Conservation (phyloP, 192 early-diverging fungal genomes). For the Backusella luteola region DNA sequence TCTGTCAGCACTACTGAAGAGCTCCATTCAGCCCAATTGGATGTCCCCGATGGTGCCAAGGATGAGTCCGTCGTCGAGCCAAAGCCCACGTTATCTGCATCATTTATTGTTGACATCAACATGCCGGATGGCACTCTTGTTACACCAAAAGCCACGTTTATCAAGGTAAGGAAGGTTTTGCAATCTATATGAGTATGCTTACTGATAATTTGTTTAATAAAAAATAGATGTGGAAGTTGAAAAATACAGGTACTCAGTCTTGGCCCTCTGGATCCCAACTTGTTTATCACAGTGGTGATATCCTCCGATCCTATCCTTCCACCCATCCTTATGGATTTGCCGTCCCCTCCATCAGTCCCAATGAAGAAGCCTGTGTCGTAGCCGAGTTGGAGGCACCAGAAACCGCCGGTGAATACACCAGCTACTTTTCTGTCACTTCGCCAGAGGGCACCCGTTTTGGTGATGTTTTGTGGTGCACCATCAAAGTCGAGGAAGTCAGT, state of each 20-base stretch:
- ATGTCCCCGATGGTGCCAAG: neutral
- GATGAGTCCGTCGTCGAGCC: neutral
- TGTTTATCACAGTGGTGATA: slow-evolving; percentile 53
- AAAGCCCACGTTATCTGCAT: slow-evolving; percentile 27
- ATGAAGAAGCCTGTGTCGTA: slow-evolving; percentile 54
- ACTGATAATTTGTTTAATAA: neutral
- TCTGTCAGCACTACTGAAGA: too few relatives aligned
- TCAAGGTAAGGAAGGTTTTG: slow-evolving; percentile 39
- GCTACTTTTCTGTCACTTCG: slow-evolving; percentile 60
- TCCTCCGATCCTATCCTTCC: slow-evolving; percentile 32
- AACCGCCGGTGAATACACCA: slow-evolving; percentile 57
- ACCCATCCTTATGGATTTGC: slow-evolving; percentile 39
- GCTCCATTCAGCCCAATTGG: too few relatives aligned
- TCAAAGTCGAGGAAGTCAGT: slow-evolving; percentile 38
- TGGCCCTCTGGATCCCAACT: slow-evolving; percentile 63
- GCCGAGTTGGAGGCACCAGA: slow-evolving; percentile 65
- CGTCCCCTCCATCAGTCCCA: slow-evolving; percentile 48
- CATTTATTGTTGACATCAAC: slow-evolving; percentile 68
- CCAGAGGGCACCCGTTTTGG: slow-evolving; percentile 64
- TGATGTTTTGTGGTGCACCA: slow-evolving; percentile 64
- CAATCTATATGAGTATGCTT: neutral
- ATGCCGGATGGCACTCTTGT: slow-evolving; percentile 61
- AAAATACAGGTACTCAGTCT: slow-evolving; percentile 53
- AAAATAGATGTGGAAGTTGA: slow-evolving; percentile 64
- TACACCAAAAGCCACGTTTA: slow-evolving; percentile 50